Percentiles rank a stretch among this genome's conserved stretches.
Conservation (phyloP, 441 rosid species). For the Arabidopsis lyrata region DNA sequence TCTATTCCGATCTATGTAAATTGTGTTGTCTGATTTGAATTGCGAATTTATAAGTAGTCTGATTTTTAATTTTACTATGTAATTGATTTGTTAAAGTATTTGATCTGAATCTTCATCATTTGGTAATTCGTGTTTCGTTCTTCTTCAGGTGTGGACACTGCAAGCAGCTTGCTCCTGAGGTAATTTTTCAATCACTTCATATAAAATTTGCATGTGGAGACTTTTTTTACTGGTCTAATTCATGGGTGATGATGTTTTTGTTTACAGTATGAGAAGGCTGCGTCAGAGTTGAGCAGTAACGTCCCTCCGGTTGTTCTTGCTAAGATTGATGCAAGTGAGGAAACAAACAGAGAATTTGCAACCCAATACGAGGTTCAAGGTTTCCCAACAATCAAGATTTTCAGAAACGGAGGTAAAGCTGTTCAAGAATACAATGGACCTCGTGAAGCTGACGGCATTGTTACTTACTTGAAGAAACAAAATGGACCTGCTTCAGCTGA, state of each 20-base stretch:
- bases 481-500: constrained; percentile 95
- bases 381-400: constrained; percentile 86
- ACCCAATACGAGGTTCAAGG: constrained; percentile 65
- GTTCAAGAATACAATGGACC: constrained; percentile 91
- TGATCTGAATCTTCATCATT: constrained; percentile 19
- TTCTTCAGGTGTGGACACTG: constrained; percentile 95
- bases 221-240: background rate
- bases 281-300: constrained; percentile 69
- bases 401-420: constrained; percentile 84
- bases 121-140: constrained; percentile 9
- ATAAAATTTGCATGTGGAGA: background rate
- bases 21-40: background rate
- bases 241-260: constrained; percentile 7
- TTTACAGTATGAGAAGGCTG: constrained; percentile 92
- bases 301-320: constrained; percentile 79
- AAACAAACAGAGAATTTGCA: constrained; percentile 75
- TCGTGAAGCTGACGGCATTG: constrained; percentile 95
- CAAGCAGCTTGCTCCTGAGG: constrained; percentile 97
- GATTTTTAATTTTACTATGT: background rate
- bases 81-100: background rate
- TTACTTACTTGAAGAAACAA: constrained; percentile 81
- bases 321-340: constrained; percentile 90
- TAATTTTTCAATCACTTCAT: constrained; percentile 41
- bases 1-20: constrained; percentile 19
- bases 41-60: background rate